Evolutionary conservation across 116 monocot species (phyloP).

Genomic region (Dioscorea cayenensis): DNA sequence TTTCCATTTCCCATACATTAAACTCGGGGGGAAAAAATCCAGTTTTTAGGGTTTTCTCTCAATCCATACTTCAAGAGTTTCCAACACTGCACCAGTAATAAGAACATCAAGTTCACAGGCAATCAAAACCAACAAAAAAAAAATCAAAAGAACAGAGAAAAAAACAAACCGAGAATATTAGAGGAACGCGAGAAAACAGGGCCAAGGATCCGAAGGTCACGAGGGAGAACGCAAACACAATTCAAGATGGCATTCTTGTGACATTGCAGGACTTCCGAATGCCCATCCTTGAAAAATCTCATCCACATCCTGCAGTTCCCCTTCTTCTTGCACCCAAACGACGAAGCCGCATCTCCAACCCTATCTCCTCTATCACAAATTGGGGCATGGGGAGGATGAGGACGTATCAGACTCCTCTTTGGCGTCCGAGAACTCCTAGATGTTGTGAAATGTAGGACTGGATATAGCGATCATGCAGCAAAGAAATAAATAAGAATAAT

Average conservation of each 20-base stretch:
- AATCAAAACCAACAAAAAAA: neutral
- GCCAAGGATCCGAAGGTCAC: conserved; percentile 41
- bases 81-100: too few species aligned
- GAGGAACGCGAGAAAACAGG: conserved; percentile 40
- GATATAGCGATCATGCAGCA: too few species aligned
- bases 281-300: conserved; percentile 21
- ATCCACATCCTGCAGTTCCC: conserved; percentile 24
- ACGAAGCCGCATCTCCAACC: neutral
- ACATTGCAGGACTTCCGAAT: conserved; percentile 27
- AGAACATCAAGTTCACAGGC: too few species aligned
- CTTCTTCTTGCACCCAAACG: conserved; percentile 15
- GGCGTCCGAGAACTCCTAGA: conserved; percentile 1
- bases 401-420: conserved; percentile 15
- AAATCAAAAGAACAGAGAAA: neutral
- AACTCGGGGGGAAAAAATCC: neutral
- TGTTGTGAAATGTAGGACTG: too few species aligned
- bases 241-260: conserved; percentile 27
- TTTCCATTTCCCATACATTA: neutral
- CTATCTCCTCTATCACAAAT: neutral
- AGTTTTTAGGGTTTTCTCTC: neutral
- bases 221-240: conserved; percentile 19
- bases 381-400: conserved; percentile 29
- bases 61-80: neutral
- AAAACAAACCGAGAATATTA: conserved; percentile 24
- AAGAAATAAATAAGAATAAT: too few species aligned